Conservation (phyloP, 305 asterid genomes). For the Solanum hybrid region DNA sequence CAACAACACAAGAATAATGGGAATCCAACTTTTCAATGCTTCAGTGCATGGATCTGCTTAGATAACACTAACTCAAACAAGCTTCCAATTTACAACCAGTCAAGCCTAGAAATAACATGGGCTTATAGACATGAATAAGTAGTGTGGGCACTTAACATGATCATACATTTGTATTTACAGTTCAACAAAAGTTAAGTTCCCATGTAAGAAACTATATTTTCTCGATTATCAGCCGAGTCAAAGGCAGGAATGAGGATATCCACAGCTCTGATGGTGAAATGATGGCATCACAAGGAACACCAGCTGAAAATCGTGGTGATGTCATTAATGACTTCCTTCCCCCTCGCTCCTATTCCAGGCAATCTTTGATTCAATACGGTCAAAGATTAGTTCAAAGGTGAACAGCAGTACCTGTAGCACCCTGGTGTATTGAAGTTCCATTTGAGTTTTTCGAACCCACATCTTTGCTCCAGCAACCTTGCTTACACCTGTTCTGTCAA, state of each 20-base stretch:
- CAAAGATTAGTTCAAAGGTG: not conserved
- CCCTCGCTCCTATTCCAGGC: not conserved
- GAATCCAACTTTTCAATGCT: not conserved
- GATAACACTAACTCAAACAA: not conserved
- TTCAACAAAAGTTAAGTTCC: not conserved
- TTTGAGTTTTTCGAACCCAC: not conserved
- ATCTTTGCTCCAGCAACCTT: not conserved
- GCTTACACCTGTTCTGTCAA: not conserved
- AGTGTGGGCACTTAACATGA: not conserved
- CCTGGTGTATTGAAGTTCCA: not conserved
- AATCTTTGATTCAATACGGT: not conserved
- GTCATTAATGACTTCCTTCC: not conserved
- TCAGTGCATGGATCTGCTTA: not conserved
- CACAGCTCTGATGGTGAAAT: not conserved
- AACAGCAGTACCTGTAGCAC: not conserved
- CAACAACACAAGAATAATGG: not conserved
- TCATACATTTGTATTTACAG: not conserved
- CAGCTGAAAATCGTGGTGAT: not conserved
- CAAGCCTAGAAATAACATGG: not conserved
- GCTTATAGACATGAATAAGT: not conserved
- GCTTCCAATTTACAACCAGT: not conserved
- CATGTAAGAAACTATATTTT: not conserved
- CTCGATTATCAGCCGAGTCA: not conserved
- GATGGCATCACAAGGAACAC: not conserved
- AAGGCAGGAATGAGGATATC: not conserved